Evolutionary conservation across 805 yeast genomes (phyloP), one percentile per base, ranked within the genome.

Genomic region (Kuraishia piskuri): DNA sequence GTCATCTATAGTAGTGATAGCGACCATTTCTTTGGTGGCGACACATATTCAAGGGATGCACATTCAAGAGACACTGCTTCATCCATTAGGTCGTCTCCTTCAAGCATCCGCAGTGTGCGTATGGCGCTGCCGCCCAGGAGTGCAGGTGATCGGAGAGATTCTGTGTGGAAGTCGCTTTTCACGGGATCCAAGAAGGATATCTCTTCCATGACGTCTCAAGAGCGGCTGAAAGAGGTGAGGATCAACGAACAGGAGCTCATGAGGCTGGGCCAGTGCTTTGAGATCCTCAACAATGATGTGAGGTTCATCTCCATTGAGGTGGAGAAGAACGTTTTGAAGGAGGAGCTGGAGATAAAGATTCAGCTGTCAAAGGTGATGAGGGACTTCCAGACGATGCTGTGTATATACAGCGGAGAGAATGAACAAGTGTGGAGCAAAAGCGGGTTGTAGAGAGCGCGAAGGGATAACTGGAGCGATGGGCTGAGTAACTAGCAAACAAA

Each of bases 261-360:
- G 46, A 78, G 78, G 57, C 67, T 79, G 46, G 72, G 75, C 48
- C 82, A 79, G 52, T 71, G 81, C 51, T 75, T 77, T 23, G 70
- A 68, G 17, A 64, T 75, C 19, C 63, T 76, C 40, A 66, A 71
- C 54, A 62, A 60, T 12, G 84, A 80, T 61, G 72, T 78, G 62
- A 60, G 63, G 23, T 69, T 63, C 53, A 67, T 80, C 25, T 76
- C 80, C 21, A 57, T 69, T 10, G 72, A 73, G 50, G 69, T 79
- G n/a, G 72, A 69, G 52, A 57, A 56, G 21, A 80, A 73, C 50
- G 70, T 75, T 49, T 58, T 59, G 23, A 68, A 64, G 44, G 74
- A 71, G 54, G 55, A 65, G 46, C 54, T 52, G 36, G 62, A 63
- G 24, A 64, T 74, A 57, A 78, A 75, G 57, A 62, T 59, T 56